Percentiles rank a stretch among this genome's conserved stretches.
phyloP scores from a whole-genome alignment of 2,329 filamentous ascomycete genomes.

The Cryphonectria naterciae region DNA sequence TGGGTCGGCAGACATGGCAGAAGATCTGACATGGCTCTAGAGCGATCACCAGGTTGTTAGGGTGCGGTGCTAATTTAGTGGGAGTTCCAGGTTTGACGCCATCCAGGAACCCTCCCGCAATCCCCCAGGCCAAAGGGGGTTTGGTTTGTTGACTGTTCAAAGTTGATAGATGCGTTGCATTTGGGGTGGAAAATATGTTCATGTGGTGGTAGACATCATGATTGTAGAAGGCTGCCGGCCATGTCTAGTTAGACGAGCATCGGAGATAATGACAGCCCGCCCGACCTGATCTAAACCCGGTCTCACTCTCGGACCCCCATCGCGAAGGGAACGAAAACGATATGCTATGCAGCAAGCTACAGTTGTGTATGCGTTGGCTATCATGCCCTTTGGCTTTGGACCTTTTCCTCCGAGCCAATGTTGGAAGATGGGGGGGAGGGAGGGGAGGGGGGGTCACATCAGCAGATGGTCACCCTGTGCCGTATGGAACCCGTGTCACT shows the following conservation, averaged over 20 bases:
- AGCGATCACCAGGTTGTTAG: constrained; percentile 29
- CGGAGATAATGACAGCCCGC: neutral
- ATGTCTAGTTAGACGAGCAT: constrained; percentile 1
- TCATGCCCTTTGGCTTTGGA: neutral
- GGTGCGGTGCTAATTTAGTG: constrained; percentile 30
- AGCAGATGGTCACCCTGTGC: neutral
- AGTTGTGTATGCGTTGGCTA: neutral
- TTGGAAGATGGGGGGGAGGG: neutral
- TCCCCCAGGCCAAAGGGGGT: constrained; percentile 16
- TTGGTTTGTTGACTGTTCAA: constrained; percentile 9
- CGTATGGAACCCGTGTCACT: neutral
- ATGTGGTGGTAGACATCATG: neutral
- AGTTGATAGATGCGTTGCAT: neutral
- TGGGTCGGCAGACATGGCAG: constrained; percentile 41
- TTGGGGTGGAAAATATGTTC: too few species aligned
- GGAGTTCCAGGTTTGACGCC: constrained; percentile 24
- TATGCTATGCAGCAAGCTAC: neutral
- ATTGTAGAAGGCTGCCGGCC: neutral
- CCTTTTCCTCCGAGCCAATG: constrained; percentile 1
- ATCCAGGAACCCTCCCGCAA: constrained; percentile 28
- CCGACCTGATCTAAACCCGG: neutral
- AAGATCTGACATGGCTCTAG: constrained; percentile 43
- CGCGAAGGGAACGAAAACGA: neutral
- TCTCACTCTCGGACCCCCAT: neutral
- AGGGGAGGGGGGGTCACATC: neutral